Evolutionary conservation across 1,139 yeast species (phyloP).

Genomic region (Pichia inconspicua): DNA sequence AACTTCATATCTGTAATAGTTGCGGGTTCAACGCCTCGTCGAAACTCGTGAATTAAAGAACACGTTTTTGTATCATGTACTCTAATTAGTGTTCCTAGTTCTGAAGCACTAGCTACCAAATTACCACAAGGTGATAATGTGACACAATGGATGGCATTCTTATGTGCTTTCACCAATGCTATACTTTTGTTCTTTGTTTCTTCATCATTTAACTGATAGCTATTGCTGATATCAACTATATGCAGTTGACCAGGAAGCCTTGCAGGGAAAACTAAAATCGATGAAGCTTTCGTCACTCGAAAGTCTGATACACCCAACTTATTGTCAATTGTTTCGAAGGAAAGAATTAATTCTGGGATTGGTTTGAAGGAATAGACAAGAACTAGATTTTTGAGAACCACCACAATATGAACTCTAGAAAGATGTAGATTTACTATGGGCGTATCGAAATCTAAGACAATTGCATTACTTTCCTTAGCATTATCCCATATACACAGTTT

Average conservation of each 20-base stretch:
- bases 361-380: constrained; percentile 73
- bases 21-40: constrained; percentile 86
- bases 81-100: constrained; percentile 78
- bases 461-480: constrained; percentile 65
- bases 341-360: constrained; percentile 63
- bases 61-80: constrained; percentile 71
- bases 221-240: constrained; percentile 58
- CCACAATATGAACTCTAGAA: constrained; percentile 68
- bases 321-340: constrained; percentile 67
- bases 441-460: constrained; percentile 64
- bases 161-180: constrained; percentile 79
- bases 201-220: constrained; percentile 20
- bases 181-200: constrained; percentile 53
- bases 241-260: constrained; percentile 69
- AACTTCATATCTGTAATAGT: constrained; percentile 75
- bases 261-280: constrained; percentile 66
- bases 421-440: constrained; percentile 69
- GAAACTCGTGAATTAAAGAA: constrained; percentile 67
- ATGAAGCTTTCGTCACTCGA: constrained; percentile 27
- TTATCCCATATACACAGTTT: constrained; percentile 89
- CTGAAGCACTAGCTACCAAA: constrained; percentile 81
- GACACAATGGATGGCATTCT: constrained; percentile 57
- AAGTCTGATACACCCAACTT: constrained; percentile 64
- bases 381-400: constrained; percentile 59
- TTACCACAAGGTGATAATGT: constrained; percentile 67